phyloP scores from a whole-genome alignment of 2,329 filamentous ascomycete genomes.

The Cladosporium sp. region DNA sequence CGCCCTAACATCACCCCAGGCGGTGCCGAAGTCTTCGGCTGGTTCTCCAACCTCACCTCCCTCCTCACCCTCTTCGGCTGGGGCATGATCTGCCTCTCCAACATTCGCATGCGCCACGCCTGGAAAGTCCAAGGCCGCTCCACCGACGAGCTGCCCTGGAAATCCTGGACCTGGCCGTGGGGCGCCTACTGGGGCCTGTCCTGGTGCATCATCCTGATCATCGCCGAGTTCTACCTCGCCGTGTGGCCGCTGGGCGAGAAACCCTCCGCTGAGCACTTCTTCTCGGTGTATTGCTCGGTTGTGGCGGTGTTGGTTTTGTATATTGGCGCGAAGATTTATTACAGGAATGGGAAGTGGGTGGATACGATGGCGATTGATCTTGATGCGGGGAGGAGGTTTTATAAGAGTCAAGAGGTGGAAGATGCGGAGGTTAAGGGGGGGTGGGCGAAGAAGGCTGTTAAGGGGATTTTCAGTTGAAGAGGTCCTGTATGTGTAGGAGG shows the following conservation, averaged over 20 bases:
- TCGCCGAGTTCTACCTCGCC: conserved; percentile 51
- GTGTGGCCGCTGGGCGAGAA: conserved; percentile 45
- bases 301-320: conserved; percentile 46
- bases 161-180: conserved; percentile 47
- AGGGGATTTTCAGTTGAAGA: background rate
- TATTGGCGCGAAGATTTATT: conserved; percentile 43
- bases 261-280: conserved; percentile 45
- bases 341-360: conserved; percentile 40
- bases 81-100: conserved; percentile 67
- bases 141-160: conserved; percentile 47
- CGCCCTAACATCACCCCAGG: background rate
- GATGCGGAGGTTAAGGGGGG: conserved; percentile 22
- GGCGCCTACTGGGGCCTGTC: conserved; percentile 47
- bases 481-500: background rate
- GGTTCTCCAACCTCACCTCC: conserved; percentile 70
- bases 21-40: conserved; percentile 55
- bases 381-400: conserved; percentile 35
- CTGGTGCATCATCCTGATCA: conserved; percentile 48
- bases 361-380: conserved; percentile 39
- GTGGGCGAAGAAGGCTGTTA: background rate
- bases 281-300: conserved; percentile 50
- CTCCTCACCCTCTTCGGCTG: conserved; percentile 74
- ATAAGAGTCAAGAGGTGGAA: conserved; percentile 23
- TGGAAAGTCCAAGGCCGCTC: conserved; percentile 59
- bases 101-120: conserved; percentile 67